A percentile compares a stretch with the other conserved stretches of the same genome.
Evolutionary conservation across 768 basidiomycete species (phyloP).

Genomic region (Coprinopsis strossmayeri): DNA sequence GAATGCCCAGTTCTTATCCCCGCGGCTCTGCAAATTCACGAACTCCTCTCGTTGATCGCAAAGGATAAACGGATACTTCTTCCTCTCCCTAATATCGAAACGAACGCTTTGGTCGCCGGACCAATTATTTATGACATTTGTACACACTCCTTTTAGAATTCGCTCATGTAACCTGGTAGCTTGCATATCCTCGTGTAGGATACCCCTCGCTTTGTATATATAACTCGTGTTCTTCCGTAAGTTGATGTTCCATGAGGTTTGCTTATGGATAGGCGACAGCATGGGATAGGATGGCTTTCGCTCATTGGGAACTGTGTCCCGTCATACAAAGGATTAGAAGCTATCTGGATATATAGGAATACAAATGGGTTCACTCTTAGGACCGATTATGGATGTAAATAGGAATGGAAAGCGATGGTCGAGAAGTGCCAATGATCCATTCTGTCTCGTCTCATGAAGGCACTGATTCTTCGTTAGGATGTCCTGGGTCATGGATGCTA

Average conservation of each 20-base stretch:
- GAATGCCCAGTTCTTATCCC: conserved; percentile 11
- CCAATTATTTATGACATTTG: not conserved
- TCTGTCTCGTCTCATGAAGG: not conserved
- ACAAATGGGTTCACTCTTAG: not conserved
- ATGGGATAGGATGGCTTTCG: too few species aligned
- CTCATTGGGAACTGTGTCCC: too few species aligned
- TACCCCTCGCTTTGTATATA: not conserved
- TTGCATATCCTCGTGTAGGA: not conserved
- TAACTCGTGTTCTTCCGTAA: too few species aligned
- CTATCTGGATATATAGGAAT: not conserved
- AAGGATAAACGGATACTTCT: not conserved
- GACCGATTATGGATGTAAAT: not conserved
- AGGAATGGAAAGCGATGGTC: not conserved
- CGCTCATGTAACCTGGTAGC: not conserved
- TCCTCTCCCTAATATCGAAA: too few species aligned
- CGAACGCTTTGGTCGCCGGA: too few species aligned
- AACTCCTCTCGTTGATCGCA: conserved; percentile 3
- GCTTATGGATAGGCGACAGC: too few species aligned
- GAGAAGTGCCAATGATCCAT: not conserved
- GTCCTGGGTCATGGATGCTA: conserved; percentile 8
- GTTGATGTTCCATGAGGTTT: too few species aligned
- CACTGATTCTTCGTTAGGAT: not conserved
- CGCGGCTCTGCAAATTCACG: too few species aligned
- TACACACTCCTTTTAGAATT: not conserved
- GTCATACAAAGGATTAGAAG: not conserved